Evolutionary conservation across 352 stramenopile species (phyloP).

Genomic region (Phytopythium kandeliae): DNA sequence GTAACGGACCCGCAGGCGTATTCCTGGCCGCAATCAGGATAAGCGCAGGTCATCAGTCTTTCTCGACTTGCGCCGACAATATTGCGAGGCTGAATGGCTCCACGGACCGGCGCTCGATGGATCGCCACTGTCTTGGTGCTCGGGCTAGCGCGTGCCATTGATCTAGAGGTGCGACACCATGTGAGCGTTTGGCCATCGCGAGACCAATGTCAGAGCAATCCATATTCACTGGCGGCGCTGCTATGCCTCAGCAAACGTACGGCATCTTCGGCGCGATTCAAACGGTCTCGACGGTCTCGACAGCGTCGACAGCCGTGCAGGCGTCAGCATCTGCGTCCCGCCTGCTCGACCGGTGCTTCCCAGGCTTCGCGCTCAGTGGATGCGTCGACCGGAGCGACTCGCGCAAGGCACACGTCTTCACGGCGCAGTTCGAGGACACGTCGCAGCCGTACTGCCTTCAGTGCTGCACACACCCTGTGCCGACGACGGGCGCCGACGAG

Average conservation of each 20-base stretch:
- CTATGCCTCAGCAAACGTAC: slow-evolving; percentile 51
- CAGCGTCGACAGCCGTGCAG: not conserved
- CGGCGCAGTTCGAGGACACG: slow-evolving; percentile 50
- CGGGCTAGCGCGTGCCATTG: not conserved
- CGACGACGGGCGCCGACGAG: slow-evolving; percentile 45
- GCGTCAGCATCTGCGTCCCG: slow-evolving; percentile 16
- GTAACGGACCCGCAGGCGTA: not conserved
- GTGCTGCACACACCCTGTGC: slow-evolving; percentile 71
- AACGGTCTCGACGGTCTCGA: slow-evolving; percentile 4
- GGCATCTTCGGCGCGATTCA: slow-evolving; percentile 60
- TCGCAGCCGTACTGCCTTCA: slow-evolving; percentile 58
- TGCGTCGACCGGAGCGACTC: slow-evolving; percentile 49
- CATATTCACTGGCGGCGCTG: no score
- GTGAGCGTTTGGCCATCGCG: no score
- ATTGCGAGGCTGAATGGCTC: no score
- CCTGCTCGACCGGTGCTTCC: slow-evolving; percentile 54
- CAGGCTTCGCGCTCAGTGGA: slow-evolving; percentile 52
- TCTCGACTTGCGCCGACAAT: no score
- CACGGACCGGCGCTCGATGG: no score
- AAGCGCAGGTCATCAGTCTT: no score
- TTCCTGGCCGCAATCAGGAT: not conserved
- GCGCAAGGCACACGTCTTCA: slow-evolving; percentile 50
- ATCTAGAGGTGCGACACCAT: not conserved
- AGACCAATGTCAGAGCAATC: no score
- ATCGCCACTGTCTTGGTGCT: not conserved